Percentiles rank a stretch among this genome's conserved stretches.
These are phyloP conservation scores for Symbiodinium natans DNA, from an alignment of 73 alveolate species.

Conservation along the genomic window DNA sequence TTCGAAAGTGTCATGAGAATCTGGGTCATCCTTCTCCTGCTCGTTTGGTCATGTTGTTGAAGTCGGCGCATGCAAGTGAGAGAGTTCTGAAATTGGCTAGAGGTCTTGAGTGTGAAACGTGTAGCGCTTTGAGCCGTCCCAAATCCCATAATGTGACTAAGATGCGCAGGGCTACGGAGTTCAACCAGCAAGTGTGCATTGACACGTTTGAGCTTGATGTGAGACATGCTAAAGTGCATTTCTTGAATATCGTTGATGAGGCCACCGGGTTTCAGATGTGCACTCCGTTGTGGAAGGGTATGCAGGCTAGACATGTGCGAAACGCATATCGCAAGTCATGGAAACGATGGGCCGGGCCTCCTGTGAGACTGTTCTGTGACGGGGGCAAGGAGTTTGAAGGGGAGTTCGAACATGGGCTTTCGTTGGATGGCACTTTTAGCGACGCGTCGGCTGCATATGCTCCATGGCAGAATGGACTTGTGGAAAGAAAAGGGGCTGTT, in stretches of 20 bases:
- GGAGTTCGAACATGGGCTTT: background rate
- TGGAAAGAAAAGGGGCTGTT: background rate
- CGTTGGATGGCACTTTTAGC: background rate
- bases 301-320: background rate
- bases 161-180: background rate
- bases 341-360: constrained; percentile 9
- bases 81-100: background rate
- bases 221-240: background rate
- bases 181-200: background rate
- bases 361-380: background rate
- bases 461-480: background rate
- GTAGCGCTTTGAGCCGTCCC: background rate
- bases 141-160: background rate
- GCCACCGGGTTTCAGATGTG: constrained; percentile 3
- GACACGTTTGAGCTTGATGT: background rate
- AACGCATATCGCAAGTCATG: background rate
- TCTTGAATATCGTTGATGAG: constrained; percentile 10
- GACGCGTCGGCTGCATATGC: background rate
- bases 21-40: constrained; percentile 4
- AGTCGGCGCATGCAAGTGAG: constrained; percentile 14
- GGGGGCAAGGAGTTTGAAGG: constrained; percentile 10
- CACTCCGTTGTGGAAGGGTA: background rate
- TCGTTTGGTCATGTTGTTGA: background rate
- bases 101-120: background rate
- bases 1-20: constrained; percentile 23